Percentiles rank a stretch among this genome's conserved stretches.
Conservation (phyloP, 2,329 filamentous ascomycete genomes). For the Scedosporium dehoogii region DNA sequence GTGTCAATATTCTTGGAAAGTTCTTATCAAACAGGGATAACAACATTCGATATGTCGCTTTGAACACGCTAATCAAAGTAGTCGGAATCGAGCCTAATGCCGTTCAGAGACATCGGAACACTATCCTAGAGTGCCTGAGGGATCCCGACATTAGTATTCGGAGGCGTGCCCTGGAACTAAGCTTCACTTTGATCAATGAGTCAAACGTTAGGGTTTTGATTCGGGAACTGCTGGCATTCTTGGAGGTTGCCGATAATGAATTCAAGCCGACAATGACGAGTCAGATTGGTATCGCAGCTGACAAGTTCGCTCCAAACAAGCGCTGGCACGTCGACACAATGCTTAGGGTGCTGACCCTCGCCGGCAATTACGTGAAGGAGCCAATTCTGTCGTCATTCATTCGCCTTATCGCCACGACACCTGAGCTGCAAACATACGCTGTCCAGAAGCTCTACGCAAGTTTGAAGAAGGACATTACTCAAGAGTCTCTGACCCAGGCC, state of each 20-base stretch:
- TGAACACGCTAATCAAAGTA: constrained; percentile 96
- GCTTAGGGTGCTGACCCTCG: constrained; percentile 83
- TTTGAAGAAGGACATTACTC: constrained; percentile 92
- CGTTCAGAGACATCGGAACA: constrained; percentile 93
- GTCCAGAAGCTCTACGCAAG: constrained; percentile 89
- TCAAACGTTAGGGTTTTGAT: constrained; percentile 90
- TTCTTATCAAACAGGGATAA: constrained; percentile 98
- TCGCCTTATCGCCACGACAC: constrained; percentile 85
- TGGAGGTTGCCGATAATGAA: constrained; percentile 95
- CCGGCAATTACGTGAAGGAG: constrained; percentile 95
- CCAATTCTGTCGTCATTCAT: constrained; percentile 96
- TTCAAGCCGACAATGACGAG: constrained; percentile 98
- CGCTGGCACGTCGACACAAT: constrained; percentile 98
- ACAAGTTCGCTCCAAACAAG: constrained; percentile 93
- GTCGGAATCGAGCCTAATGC: constrained; percentile 97
- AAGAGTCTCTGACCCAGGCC: constrained; percentile 87
- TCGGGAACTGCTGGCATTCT: constrained; percentile 82
- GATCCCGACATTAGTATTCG: constrained; percentile 98
- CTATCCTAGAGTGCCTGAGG: constrained; percentile 88
- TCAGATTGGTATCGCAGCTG: constrained; percentile 93
- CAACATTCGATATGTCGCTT: constrained; percentile 95
- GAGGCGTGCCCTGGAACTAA: constrained; percentile 87
- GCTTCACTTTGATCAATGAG: constrained; percentile 97
- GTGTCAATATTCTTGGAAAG: constrained; percentile 96
- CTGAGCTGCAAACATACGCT: constrained; percentile 91